phyloP scores from a whole-genome alignment of 2,329 filamentous ascomycete genomes.

The Aspergillus glaucus region DNA sequence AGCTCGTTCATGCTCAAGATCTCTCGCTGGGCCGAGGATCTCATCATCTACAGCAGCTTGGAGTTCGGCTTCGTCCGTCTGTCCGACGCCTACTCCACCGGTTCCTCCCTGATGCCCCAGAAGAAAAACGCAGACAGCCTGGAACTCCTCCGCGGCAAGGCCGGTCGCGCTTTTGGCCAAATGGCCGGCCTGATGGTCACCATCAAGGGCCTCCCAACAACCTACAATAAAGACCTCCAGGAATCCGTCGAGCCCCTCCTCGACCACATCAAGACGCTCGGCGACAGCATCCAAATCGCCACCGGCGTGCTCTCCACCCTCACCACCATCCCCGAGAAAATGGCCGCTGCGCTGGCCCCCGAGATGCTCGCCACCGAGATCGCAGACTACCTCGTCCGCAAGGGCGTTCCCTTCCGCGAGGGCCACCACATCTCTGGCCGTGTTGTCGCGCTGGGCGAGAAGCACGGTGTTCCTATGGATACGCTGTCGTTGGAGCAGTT shows the following conservation, averaged over 20 bases:
- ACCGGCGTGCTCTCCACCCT: constrained; percentile 73
- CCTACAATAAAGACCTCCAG: constrained; percentile 91
- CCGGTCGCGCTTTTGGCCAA: constrained; percentile 69
- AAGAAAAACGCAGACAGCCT: constrained; percentile 76
- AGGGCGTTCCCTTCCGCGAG: constrained; percentile 67
- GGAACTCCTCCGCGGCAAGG: constrained; percentile 70
- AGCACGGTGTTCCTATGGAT: constrained; percentile 61
- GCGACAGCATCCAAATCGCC: constrained; percentile 75
- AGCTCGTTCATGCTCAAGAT: constrained; percentile 73
- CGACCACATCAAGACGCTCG: constrained; percentile 74
- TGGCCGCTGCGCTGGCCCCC: constrained; percentile 70
- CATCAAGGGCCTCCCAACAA: constrained; percentile 67
- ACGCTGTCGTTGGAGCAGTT: constrained; percentile 61
- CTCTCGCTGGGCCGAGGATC: constrained; percentile 73
- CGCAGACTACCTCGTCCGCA: constrained; percentile 44
- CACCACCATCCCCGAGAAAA: constrained; percentile 62
- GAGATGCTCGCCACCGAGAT: constrained; percentile 68
- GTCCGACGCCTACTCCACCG: constrained; percentile 74
- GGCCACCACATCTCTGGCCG: constrained; percentile 72
- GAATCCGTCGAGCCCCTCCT: constrained; percentile 82
- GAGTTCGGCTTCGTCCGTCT: constrained; percentile 72
- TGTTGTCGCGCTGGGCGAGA: constrained; percentile 66
- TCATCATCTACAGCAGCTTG: constrained; percentile 72
- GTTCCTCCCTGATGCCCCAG: constrained; percentile 71
- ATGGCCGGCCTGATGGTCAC: constrained; percentile 76